Evolutionary conservation across 2,329 filamentous ascomycete genomes (phyloP), one percentile per base, ranked within the genome.

Genomic region (Botrytis deweyae): DNA sequence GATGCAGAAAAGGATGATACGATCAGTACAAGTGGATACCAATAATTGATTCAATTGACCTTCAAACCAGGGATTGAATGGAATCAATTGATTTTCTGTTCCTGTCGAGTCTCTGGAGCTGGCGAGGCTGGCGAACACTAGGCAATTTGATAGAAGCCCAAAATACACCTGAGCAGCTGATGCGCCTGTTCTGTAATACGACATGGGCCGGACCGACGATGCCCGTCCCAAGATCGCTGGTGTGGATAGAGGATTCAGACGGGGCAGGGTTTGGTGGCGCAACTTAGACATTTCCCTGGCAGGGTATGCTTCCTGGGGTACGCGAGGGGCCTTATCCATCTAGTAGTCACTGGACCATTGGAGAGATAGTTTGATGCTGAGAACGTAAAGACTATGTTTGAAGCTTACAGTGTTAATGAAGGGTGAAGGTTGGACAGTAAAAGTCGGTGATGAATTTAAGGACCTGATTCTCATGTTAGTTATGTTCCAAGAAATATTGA

Each of bases 201-300:
- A 73, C 70, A 75, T 79, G 74, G 76, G 77, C 76, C 64, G 76
- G 75, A 75, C 74, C 73, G 74, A 78, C 58, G 70, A 38, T 63
- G 40, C 9, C 42, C 40, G 49, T 40, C 71, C 46, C 64, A 73
- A 62, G 65, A 73, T 74, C 63, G 61, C 61, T 49, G 62, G 66
- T 67, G 52, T 72, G 71, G 69, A 40, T 59, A 69, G 46, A 22
- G 46, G 46, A 66, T 38, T 63, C 16, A 20, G 44, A 62, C 55
- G 71, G 72, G 74, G 73, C 74, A 76, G 74, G 75, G 74, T 74
- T 75, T 68, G 63, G 72, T 46, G 72, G 69, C 73, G 74, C 75
- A 74, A 36, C 68, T 66, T 73, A 62, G 72, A 72, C 76, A 74
- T 76, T 42, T 58, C 25, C 59, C 44, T 20, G 36, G 52, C 55